Evolutionary conservation across 768 basidiomycete genomes (phyloP).

Genomic region (Leccinum truebloodii): DNA sequence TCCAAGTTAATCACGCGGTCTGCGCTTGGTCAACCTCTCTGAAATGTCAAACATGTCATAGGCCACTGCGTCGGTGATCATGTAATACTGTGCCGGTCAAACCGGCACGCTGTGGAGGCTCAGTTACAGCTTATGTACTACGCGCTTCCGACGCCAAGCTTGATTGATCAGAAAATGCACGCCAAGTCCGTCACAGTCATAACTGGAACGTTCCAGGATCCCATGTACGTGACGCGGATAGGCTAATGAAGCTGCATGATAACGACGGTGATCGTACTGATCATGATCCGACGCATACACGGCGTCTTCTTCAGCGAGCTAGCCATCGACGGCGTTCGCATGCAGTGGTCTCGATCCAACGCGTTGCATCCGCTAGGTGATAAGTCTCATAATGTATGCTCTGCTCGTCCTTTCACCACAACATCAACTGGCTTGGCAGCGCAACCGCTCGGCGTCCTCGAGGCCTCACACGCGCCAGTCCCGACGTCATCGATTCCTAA

Average conservation of each 20-base stretch:
- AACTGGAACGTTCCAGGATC: neutral
- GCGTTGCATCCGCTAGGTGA: neutral
- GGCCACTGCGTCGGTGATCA: neutral
- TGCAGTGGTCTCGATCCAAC: neutral
- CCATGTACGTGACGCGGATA: neutral
- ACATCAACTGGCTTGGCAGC: neutral
- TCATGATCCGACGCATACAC: neutral
- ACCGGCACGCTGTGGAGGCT: neutral
- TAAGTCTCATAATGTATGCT: neutral
- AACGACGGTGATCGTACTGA: neutral
- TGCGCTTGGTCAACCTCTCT: neutral
- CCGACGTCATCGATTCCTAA: slow-evolving; percentile 2
- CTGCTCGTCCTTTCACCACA: neutral
- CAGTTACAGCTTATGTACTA: neutral
- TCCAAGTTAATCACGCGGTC: neutral
- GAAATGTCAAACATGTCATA: neutral
- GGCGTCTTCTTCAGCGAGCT: neutral
- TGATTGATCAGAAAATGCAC: no score
- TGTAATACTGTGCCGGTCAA: neutral
- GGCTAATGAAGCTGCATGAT: no score
- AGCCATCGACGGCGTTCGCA: neutral
- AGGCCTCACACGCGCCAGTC: neutral
- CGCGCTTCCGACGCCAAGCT: neutral
- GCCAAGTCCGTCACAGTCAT: no score
- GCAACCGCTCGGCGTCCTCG: neutral